A percentile compares a stretch with the other conserved stretches of the same genome.
Evolutionary conservation across 1,284 basidiomycete species (phyloP).

Genomic region (Kalmanozyma brasiliensis): DNA sequence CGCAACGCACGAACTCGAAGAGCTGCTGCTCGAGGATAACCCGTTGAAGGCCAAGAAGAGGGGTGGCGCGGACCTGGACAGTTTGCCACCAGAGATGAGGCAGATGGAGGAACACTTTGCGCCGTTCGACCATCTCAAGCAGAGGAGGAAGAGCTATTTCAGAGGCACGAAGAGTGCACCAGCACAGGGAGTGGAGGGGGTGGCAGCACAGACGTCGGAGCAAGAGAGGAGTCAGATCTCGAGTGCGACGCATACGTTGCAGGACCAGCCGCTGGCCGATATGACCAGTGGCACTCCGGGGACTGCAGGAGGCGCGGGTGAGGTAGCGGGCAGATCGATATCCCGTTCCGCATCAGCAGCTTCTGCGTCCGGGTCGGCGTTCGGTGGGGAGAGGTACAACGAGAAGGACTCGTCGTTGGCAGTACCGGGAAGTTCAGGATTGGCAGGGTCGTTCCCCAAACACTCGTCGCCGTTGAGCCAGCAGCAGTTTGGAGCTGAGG

Average conservation of each 20-base stretch:
- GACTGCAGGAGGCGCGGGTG: constrained; percentile 13
- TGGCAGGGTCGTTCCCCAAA: background rate
- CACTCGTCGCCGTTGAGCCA: constrained; percentile 1
- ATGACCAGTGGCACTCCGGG: no score
- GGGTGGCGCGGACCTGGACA: constrained; percentile 86
- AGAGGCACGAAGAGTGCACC: constrained; percentile 9
- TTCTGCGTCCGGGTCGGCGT: constrained; percentile 1
- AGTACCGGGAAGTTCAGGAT: constrained; percentile 2
- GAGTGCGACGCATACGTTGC: constrained; percentile 45
- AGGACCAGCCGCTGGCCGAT: constrained; percentile 61
- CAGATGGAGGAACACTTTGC: constrained; percentile 91
- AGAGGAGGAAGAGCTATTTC: constrained; percentile 56
- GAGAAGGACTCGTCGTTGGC: constrained; percentile 26
- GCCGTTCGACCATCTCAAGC: constrained; percentile 64
- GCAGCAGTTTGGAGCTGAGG: no score
- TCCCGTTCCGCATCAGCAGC: background rate
- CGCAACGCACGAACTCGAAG: constrained; percentile 97
- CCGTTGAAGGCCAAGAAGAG: constrained; percentile 93
- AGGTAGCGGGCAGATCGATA: constrained; percentile 11
- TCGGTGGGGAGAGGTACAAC: constrained; percentile 11
- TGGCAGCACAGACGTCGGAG: constrained; percentile 7
- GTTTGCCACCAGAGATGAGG: constrained; percentile 86
- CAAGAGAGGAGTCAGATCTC: constrained; percentile 44
- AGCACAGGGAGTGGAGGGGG: background rate
- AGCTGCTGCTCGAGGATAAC: constrained; percentile 93